Base-by-base conservation (phyloP, 1,284 basidiomycete genomes). In the Leccinum ambiguum region DNA sequence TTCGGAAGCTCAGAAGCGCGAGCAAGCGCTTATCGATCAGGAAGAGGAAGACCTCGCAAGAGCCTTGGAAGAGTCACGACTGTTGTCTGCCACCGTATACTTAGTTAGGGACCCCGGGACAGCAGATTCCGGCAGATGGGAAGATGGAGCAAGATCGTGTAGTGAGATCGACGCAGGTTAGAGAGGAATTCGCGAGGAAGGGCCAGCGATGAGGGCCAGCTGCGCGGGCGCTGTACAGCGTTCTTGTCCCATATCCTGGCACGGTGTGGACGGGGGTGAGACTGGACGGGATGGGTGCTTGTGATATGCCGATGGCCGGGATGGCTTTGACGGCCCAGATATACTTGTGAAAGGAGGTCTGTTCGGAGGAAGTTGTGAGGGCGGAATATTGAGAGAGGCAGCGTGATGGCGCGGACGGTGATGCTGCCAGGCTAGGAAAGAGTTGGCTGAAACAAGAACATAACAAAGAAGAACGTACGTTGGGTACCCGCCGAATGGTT, bases 11-110 rank as follows among this genome's bases (percentile, higher is more conserved):
- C 23, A 26, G 23, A 26, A 26, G 23, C 23, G 23, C 23, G 23
- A 26, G 23, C 65, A 91, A 69, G 57, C 79, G 78, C 53, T 77
- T 77, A 26, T 26, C 23, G 23, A 26, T 26, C 23, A 26, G 23
- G 23, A 26, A 26, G 23, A 26, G 23, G 23, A 26, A 26, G 23
- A 26, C 23, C 23, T 26, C 23, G 23, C 23, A 26, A 26, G 23
- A 26, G 23, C 23, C 23, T 26, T 26, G 23, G 23, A 26, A 26
- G 23, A 26, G 23, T 26, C 23, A 26, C 23, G 23, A 26, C 23
- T 33, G 66, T 57, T 10, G 60, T 26, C 23, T 26, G 23, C 23
- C 23, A 26, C 23, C 23, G 23, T 26, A 26, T 26, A 26, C 23
- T 26, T 26, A 26, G 23, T 26, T 26, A 26, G 30, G 23, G 61